phyloP scores from a whole-genome alignment of 495 filamentous ascomycete genomes.

The Delitschia confertaspora region DNA sequence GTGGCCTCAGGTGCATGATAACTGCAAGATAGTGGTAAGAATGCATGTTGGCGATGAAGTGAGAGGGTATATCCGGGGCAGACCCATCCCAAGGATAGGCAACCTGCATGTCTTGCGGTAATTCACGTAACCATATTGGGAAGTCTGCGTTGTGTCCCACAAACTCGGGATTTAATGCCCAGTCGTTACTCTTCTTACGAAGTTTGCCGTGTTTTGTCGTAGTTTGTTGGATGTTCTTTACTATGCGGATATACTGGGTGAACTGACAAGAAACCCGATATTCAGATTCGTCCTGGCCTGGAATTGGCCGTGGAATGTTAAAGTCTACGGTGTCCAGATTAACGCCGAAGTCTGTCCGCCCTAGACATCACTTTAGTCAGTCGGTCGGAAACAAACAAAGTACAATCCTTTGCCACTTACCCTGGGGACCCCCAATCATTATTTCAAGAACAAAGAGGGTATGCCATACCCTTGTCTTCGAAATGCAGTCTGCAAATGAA shows the following conservation, averaged over 20 bases:
- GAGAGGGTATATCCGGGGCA: conserved; percentile 76
- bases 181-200: conserved; percentile 71
- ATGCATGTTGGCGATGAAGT: conserved; percentile 88
- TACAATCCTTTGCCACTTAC: conserved; percentile 38
- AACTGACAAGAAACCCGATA: conserved; percentile 72
- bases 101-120: conserved; percentile 73
- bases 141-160: conserved; percentile 66
- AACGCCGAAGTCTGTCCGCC: conserved; percentile 73
- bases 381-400: background rate
- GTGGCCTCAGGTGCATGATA: conserved; percentile 83
- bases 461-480: conserved; percentile 87
- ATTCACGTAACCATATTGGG: conserved; percentile 61
- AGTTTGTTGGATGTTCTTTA: conserved; percentile 70
- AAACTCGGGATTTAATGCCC: conserved; percentile 81
- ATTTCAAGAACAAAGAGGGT: conserved; percentile 76
- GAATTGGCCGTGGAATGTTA: conserved; percentile 50
- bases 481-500: conserved; percentile 62
- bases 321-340: conserved; percentile 71
- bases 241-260: conserved; percentile 64
- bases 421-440: conserved; percentile 94
- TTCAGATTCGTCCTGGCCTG: conserved; percentile 68
- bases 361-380: conserved; percentile 38
- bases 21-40: conserved; percentile 83
- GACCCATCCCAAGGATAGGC: conserved; percentile 70
- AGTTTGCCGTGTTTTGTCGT: conserved; percentile 66